phyloP scores from a whole-genome alignment of 1,284 basidiomycete genomes.

The Paramarasmius palmivorus region DNA sequence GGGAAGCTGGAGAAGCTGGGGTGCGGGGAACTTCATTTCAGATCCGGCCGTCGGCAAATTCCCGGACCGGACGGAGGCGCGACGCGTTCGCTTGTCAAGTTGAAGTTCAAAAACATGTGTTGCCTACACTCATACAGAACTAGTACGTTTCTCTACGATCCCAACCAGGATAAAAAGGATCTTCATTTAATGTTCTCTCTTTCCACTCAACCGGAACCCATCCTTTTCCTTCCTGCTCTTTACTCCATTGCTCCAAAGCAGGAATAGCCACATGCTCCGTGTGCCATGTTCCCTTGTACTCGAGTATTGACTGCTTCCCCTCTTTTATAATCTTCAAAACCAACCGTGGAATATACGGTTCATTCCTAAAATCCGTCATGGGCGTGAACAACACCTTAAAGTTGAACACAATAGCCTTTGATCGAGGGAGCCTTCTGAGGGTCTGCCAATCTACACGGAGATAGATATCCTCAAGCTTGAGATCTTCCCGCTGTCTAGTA shows the following conservation, averaged over 20 bases:
- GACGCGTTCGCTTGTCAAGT: too few relatives aligned
- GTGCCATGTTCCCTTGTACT: constrained; percentile 44
- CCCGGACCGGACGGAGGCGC: too few relatives aligned
- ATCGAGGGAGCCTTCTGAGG: constrained; percentile 45
- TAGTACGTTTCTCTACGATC: constrained; percentile 12
- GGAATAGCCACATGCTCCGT: constrained; percentile 45
- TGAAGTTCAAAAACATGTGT: too few relatives aligned
- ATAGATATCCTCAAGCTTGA: constrained; percentile 40
- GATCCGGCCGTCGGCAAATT: too few relatives aligned
- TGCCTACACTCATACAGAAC: too few relatives aligned
- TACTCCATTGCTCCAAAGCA: constrained; percentile 42
- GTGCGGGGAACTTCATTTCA: too few relatives aligned
- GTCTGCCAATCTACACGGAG: constrained; percentile 57
- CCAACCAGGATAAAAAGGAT: constrained; percentile 52
- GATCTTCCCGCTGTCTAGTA: constrained; percentile 30
- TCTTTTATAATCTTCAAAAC: constrained; percentile 41
- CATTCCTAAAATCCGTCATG: constrained; percentile 37
- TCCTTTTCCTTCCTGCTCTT: constrained; percentile 45
- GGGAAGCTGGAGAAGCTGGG: too few relatives aligned
- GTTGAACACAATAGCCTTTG: constrained; percentile 49
- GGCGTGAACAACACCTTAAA: constrained; percentile 55
- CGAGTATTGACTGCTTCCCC: constrained; percentile 35
- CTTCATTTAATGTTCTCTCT: constrained; percentile 46
- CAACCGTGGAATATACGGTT: constrained; percentile 47
- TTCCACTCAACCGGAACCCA: constrained; percentile 46